These are phyloP conservation scores for Cladorrhinum sp. DNA, from an alignment of 2,329 filamentous ascomycete genomes.

Conservation along the genomic window DNA sequence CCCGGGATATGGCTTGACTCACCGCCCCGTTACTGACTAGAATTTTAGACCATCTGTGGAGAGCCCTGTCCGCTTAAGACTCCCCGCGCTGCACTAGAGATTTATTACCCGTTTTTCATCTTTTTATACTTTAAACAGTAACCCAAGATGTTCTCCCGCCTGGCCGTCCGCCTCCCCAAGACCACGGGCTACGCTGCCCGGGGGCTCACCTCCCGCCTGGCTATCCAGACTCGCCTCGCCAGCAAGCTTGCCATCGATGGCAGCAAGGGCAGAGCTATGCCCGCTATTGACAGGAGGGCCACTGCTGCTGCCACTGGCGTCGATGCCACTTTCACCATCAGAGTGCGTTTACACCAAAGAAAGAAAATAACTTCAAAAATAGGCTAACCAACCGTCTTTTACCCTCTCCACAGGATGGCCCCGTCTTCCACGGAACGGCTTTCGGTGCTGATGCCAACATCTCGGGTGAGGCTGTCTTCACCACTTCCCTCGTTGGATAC, in stretches of 20 bases:
- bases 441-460: constrained; percentile 97
- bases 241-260: constrained; percentile 57
- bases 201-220: constrained; percentile 34
- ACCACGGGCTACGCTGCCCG: constrained; percentile 47
- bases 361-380: not conserved
- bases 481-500: constrained; percentile 95
- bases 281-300: constrained; percentile 53
- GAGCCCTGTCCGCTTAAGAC: constrained; percentile 48
- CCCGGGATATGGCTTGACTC: constrained; percentile 37
- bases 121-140: constrained; percentile 21
- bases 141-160: constrained; percentile 57
- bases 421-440: constrained; percentile 92
- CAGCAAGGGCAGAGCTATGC: constrained; percentile 68
- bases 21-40: constrained; percentile 41
- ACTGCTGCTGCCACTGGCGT: constrained; percentile 67
- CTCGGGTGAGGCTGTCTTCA: constrained; percentile 97
- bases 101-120: constrained; percentile 21
- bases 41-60: constrained; percentile 51
- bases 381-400: constrained; percentile 26
- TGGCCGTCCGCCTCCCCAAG: constrained; percentile 52
- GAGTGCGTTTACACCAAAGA: constrained; percentile 47
- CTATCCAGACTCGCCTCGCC: constrained; percentile 35
- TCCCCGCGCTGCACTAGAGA: constrained; percentile 28
- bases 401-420: constrained; percentile 65
- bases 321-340: constrained; percentile 91